Base-by-base conservation (phyloP, 495 filamentous ascomycete species). In the Hypoxylon lenormandii region DNA sequence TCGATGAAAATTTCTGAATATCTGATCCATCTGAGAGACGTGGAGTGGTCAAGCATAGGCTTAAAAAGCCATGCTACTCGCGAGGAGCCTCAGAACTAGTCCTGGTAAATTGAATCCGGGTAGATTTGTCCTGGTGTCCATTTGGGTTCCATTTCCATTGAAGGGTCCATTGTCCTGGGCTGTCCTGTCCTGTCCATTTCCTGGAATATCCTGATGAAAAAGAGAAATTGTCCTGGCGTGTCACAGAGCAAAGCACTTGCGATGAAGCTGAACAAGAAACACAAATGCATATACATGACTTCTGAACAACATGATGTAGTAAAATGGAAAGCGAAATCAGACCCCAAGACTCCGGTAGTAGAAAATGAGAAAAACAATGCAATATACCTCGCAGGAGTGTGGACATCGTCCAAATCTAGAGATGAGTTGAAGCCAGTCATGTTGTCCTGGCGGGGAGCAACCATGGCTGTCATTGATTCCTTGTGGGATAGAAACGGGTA, bases 381-480 rank as follows among this genome's bases (percentile, higher is more conserved):
- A 73, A 69, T 79, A 82, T 83, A 84, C 82, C 82, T 84, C 74
- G 82, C 80, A 74, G 81, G 82, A 72, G 80, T 81, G 73, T 82
- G 80, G 74, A 83, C 80, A 76, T 84, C 81, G 66, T 84, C 82
- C 75, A 82, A 75, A 56, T 76, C 72, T 83, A 81, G 74, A 77
- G 61, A 69, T 80, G 77, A 74, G 59, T 77, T 82, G 76, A 72
- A 83, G 71, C 77, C 77, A 75, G 81, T 75, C 82, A 84, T 83
- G 69, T 63, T 81, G 59, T 80, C 76, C 70, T 65, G 74, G 73
- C 76, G 77, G 75, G 78, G 64, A 68, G 80, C 64, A 79, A 80
- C 75, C 78, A 80, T 72, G 74, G 80, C 72, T 78, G 77, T 78
- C 79, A 80, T 79, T 78, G 46, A 62, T 57, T 69, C 71, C 67